These are phyloP conservation scores for Naganishia kalamii DNA, from an alignment of 768 basidiomycete genomes.

Conservation along the genomic window DNA sequence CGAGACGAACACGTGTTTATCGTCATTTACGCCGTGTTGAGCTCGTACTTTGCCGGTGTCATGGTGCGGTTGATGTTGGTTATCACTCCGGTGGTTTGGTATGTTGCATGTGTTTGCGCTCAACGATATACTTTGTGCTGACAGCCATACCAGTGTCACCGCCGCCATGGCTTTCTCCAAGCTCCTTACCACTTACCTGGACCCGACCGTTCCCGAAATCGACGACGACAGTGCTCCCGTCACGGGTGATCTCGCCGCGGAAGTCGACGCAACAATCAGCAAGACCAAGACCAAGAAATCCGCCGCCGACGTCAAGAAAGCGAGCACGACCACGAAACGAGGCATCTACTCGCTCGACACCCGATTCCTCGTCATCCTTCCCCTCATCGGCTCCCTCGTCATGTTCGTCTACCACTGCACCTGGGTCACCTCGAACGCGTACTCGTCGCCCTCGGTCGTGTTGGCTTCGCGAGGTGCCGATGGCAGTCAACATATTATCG, in stretches of 20 bases:
- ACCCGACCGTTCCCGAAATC: slow-evolving; percentile 64
- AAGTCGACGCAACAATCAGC: slow-evolving; percentile 28
- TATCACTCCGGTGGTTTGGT: slow-evolving; percentile 89
- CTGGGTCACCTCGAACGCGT: slow-evolving; percentile 87
- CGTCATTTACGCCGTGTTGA: slow-evolving; percentile 92
- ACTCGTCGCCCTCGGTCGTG: slow-evolving; percentile 96
- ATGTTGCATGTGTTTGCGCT: background rate
- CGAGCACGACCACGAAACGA: slow-evolving; percentile 49
- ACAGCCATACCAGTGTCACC: slow-evolving; percentile 52
- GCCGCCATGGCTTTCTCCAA: slow-evolving; percentile 85
- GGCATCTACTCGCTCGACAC: slow-evolving; percentile 83
- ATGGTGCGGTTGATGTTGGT: slow-evolving; percentile 99
- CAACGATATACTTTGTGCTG: background rate
- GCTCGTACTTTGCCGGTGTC: slow-evolving; percentile 97
- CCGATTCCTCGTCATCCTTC: slow-evolving; percentile 66
- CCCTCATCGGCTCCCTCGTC: slow-evolving; percentile 67
- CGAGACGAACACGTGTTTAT: slow-evolving; percentile 97
- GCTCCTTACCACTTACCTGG: slow-evolving; percentile 81
- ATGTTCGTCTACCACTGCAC: slow-evolving; percentile 96
- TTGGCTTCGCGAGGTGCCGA: slow-evolving; percentile 71
- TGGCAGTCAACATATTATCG: slow-evolving; percentile 88
- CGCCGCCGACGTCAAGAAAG: slow-evolving; percentile 57
- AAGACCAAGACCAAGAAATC: slow-evolving; percentile 41
- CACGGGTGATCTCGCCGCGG: slow-evolving; percentile 20
- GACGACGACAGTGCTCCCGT: slow-evolving; percentile 27